Evolutionary conservation across 2,329 filamentous ascomycete species (phyloP), one percentile per base, ranked within the genome.

Genomic region (Aspergillus sp.): DNA sequence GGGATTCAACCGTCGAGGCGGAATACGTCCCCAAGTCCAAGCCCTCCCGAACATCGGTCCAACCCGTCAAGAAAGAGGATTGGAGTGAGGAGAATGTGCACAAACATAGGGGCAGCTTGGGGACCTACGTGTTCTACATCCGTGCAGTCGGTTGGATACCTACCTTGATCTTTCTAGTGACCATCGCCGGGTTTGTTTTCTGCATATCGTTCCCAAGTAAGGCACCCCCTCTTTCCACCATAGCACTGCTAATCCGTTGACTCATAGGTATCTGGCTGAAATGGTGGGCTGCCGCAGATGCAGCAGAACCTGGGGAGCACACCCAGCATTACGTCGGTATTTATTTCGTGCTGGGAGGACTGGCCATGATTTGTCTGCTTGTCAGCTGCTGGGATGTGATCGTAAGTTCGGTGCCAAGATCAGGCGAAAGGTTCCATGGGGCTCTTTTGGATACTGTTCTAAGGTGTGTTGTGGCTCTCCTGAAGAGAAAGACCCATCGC

Each of bases 321-420:
- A 60, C 72, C 1, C 72, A 64, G 8, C 72, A 77, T 40, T 78
- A 74, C 37, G 53, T 77, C 14, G 74, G 74, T 27, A 72, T 77
- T 43, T 75, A 76, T 60, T 70, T 68, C 21, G 74, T 76, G 71
- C 68, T 76, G 15, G 73, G 73, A 11, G 68, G 66, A 35, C 12
- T 74, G 7, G 72, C 70, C 15, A 72, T 77, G 65, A 37, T 75
- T n/a, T 68, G 66, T 53, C 67, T 78, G 4, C 64, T 77, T 55
- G 51, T 24, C 11, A 40, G 21, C 31, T 40, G 59, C 41, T 76
- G 75, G 72, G 77, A 81, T 66, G 73, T 83, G 61, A 79, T 84
- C 46, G 78, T 84, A 33, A 77, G 71, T 3, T 82, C 84, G 78
- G 79, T 84, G 4, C 81, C 81, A 3, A 77, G 75, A 31, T 82